Base-by-base conservation (phyloP, 1,139 yeast genomes). In the Yamadazyma diddensiae region DNA sequence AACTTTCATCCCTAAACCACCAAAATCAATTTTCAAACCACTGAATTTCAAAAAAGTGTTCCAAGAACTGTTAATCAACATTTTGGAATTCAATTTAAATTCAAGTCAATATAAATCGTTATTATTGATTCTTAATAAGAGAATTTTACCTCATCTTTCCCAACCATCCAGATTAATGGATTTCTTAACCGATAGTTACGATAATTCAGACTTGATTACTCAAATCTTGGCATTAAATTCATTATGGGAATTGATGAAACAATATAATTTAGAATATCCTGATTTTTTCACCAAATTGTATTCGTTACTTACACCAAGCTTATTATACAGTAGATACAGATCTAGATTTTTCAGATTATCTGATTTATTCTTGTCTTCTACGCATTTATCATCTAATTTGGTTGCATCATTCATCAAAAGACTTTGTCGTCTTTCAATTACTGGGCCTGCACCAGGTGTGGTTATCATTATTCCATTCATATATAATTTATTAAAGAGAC, bases 141-240 rank as follows among this genome's bases (percentile, higher is more conserved):
- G 95, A 41, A 71, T 92, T 31, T 81, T 92, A 23, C 97, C 97
- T 26, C 74, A 71, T 50, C 74, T 88, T 73, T 70, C 77, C 26
- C 81, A 80, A 43, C 95, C 97, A 2, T 84, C 86, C 31, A 70
- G 77, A 41, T 64, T 92, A 33, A 87, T 92, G 96, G 98, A 92
- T 59, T 92, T 90, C 55, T 66, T 92, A 39, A 87, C 97, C 1
- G 95, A 86, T 41, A 81, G 95, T 4, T 90, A 88, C 55, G 70
- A 76, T 39, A 55, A 64, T 27, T 65, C 77, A 30, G 85, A 82
- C 43, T 82, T 79, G 4, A 72, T 82, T 10, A 68, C 86, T 7
- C 85, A 95, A 6, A 75, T 92, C 30, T 62, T 94, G 37, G 84
- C 97, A 3, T 69, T 92, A 45, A 90, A 88, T 54, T 94, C 97